These are phyloP conservation scores for Lasiosphaeria ovina DNA, from an alignment of 495 filamentous ascomycete genomes.

Conservation along the genomic window DNA sequence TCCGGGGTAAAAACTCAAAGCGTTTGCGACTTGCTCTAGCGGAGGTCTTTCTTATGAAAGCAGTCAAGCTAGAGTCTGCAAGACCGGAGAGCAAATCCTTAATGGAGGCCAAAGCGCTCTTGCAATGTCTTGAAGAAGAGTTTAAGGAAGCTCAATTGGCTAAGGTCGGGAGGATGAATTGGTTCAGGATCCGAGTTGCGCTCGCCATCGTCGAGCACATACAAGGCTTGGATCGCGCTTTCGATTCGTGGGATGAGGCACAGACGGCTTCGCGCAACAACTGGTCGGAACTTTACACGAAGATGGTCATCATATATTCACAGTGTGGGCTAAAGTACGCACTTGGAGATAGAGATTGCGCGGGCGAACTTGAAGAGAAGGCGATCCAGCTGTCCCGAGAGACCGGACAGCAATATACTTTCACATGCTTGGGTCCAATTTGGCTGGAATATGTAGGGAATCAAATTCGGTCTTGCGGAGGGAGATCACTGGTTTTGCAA, in stretches of 20 bases:
- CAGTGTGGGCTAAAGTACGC: no score
- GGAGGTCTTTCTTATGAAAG: no score
- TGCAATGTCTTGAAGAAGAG: background rate
- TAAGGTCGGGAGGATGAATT: background rate
- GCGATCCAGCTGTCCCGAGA: background rate
- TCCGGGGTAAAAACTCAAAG: no score
- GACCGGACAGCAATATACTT: background rate
- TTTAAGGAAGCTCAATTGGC: background rate
- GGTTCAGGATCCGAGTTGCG: background rate
- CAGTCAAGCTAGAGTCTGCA: no score
- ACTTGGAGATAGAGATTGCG: no score
- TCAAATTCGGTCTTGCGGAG: background rate
- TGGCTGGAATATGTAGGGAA: background rate
- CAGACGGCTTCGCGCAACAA: background rate
- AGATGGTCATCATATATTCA: background rate
- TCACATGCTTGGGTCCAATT: background rate
- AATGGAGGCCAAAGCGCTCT: no score
- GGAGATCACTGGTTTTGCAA: background rate
- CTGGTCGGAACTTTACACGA: background rate
- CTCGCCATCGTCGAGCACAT: background rate
- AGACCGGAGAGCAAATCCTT: no score
- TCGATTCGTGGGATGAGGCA: background rate
- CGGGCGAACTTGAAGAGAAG: no score
- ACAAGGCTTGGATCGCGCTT: background rate
- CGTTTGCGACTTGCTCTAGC: no score